A percentile compares a stretch with the other conserved stretches of the same genome.
These are phyloP conservation scores for Hanseniaspora clermontiae DNA, from an alignment of 805 yeast species.

Conservation along the genomic window DNA sequence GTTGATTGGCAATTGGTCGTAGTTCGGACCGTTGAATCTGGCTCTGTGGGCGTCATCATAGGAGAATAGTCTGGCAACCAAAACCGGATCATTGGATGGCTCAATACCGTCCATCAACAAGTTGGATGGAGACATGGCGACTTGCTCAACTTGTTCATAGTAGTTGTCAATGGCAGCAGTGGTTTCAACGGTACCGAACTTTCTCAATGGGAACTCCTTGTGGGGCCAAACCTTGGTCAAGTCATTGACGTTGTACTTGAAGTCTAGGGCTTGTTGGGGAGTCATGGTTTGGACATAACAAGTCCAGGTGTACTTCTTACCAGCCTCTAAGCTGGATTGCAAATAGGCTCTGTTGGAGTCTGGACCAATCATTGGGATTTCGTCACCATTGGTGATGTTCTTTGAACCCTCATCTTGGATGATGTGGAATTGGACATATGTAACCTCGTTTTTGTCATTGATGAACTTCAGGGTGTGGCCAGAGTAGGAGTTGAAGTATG, in stretches of 20 bases:
- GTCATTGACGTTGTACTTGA: conserved; percentile 75
- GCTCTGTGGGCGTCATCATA: conserved; percentile 68
- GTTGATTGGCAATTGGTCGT: conserved; percentile 55
- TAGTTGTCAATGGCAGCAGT: conserved; percentile 47
- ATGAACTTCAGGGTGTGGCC: conserved; percentile 52
- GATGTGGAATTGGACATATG: conserved; percentile 47
- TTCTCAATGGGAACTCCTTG: conserved; percentile 69
- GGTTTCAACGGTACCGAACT: conserved; percentile 51
- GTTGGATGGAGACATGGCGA: conserved; percentile 62
- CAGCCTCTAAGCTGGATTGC: conserved; percentile 36
- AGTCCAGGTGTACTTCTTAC: conserved; percentile 41
- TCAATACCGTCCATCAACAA: conserved; percentile 58
- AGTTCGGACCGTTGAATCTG: conserved; percentile 54
- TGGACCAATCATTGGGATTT: conserved; percentile 38
- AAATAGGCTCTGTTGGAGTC: conserved; percentile 33
- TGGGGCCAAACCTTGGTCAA: conserved; percentile 91
- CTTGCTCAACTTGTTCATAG: conserved; percentile 37
- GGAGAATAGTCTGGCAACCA: conserved; percentile 64
- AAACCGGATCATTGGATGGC: conserved; percentile 64
- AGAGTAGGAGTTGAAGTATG: conserved; percentile 48
- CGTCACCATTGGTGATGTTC: conserved; percentile 31
- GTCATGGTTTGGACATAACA: conserved; percentile 36
- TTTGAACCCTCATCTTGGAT: conserved; percentile 39
- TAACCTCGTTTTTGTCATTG: conserved; percentile 37
- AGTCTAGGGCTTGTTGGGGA: conserved; percentile 71